Conservation (phyloP, 495 filamentous ascomycete species). For the Friedmanniomyces simplex region DNA sequence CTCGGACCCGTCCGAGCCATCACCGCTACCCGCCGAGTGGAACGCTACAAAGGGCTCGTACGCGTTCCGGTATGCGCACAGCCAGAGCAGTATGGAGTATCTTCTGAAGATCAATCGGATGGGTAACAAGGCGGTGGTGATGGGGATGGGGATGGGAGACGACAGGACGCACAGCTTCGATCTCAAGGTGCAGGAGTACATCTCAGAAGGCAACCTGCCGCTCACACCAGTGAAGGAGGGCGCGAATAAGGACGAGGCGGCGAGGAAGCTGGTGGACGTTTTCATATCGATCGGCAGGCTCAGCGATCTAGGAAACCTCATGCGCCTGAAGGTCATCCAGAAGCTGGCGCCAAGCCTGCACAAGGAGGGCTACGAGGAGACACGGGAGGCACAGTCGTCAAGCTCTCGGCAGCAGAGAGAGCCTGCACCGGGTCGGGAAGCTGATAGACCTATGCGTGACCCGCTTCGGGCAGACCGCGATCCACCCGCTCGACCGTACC, state of each 20-base stretch:
- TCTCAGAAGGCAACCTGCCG: conserved; percentile 53
- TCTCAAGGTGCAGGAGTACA: conserved; percentile 61
- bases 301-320: conserved; percentile 51
- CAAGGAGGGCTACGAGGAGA: conserved; percentile 66
- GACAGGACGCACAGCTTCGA: conserved; percentile 74
- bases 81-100: conserved; percentile 80
- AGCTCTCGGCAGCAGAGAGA: conserved; percentile 5
- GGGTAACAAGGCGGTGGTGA: conserved; percentile 71
- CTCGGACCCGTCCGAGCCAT: conserved; percentile 35
- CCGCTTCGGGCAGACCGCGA: conserved; percentile 43
- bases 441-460: conserved; percentile 34
- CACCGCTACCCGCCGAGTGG: conserved; percentile 66
- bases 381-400: conserved; percentile 15
- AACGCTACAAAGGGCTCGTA: conserved; percentile 56
- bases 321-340: conserved; percentile 71
- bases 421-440: conserved; percentile 26
- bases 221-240: conserved; percentile 29
- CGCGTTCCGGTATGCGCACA: conserved; percentile 79
- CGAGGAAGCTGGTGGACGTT: conserved; percentile 45
- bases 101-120: conserved; percentile 73
- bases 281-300: conserved; percentile 67
- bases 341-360: conserved; percentile 62
- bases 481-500: conserved; percentile 54
- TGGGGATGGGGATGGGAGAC: conserved; percentile 66
- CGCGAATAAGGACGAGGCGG: conserved; percentile 22